Percentiles rank a stretch among this genome's conserved stretches.
Evolutionary conservation across 148 eudicot species (phyloP).

Genomic region (Rhododendron molle): DNA sequence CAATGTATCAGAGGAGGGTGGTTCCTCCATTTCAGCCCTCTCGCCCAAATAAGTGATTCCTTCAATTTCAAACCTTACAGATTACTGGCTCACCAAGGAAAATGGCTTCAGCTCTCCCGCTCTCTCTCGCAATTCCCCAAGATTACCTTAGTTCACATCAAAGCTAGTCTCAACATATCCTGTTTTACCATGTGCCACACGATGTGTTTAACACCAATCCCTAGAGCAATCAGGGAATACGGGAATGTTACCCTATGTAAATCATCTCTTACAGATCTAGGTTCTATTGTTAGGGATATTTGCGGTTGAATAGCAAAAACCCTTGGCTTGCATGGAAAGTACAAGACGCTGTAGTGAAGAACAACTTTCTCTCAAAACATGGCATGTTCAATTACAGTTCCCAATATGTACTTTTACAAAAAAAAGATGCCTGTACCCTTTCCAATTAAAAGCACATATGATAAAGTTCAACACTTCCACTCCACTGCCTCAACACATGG

Average conservation of each 20-base stretch:
- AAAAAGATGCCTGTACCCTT: not conserved
- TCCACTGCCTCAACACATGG: too few relatives aligned
- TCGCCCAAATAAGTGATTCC: not conserved
- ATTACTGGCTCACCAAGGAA: not conserved
- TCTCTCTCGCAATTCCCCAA: not conserved
- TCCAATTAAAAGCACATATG: not conserved
- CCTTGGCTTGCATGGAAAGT: not conserved
- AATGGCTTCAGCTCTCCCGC: not conserved
- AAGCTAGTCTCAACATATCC: not conserved
- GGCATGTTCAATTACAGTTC: not conserved
- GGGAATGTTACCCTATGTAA: not conserved
- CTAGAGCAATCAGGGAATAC: not conserved
- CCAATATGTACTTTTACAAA: not conserved
- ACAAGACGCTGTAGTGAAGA: not conserved
- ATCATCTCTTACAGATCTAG: not conserved
- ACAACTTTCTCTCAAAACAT: not conserved
- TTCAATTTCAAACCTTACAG: not conserved
- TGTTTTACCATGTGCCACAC: not conserved
- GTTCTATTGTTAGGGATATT: not conserved
- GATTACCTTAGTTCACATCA: not conserved
- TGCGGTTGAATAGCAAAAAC: too few relatives aligned
- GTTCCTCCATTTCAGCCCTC: not conserved
- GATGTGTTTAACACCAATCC: not conserved
- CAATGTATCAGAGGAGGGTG: not conserved
- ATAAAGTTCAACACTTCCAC: too few relatives aligned